Evolutionary conservation across 768 basidiomycete genomes (phyloP).

Genomic region (Kwoniella dendrophila): DNA sequence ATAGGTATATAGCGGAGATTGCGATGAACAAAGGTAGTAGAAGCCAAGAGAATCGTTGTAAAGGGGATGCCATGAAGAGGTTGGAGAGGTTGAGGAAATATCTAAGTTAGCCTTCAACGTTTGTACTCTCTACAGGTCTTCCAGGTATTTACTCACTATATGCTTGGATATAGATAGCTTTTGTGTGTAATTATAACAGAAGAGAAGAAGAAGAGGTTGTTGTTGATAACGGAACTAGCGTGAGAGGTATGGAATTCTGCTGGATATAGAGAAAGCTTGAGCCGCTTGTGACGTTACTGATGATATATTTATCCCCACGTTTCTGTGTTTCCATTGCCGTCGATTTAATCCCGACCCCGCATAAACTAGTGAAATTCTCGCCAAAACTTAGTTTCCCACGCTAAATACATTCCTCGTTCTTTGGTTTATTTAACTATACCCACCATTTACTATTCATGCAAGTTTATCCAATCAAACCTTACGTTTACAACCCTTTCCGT

Average conservation of each 20-base stretch:
- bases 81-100: neutral
- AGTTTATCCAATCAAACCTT: conserved; percentile 22
- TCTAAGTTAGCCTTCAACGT: conserved; percentile 12
- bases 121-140: no score
- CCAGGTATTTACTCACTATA: no score
- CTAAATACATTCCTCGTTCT: neutral
- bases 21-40: conserved; percentile 14
- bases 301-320: conserved; percentile 4
- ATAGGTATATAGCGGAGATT: conserved; percentile 10
- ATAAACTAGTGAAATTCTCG: neutral
- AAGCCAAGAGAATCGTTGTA: conserved; percentile 1
- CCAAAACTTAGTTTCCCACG: conserved; percentile 14
- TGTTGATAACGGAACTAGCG: neutral
- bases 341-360: no score
- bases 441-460: neutral
- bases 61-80: neutral
- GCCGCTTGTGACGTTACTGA: neutral
- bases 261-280: neutral
- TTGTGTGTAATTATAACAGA: neutral
- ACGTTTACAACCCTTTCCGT: conserved; percentile 8
- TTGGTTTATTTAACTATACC: no score
- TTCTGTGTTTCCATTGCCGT: neutral
- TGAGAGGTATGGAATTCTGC: no score
- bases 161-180: no score
- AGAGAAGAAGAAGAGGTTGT: neutral